These are phyloP conservation scores for Kodamaea jinghongensis DNA, from an alignment of 805 yeast genomes.

Conservation along the genomic window DNA sequence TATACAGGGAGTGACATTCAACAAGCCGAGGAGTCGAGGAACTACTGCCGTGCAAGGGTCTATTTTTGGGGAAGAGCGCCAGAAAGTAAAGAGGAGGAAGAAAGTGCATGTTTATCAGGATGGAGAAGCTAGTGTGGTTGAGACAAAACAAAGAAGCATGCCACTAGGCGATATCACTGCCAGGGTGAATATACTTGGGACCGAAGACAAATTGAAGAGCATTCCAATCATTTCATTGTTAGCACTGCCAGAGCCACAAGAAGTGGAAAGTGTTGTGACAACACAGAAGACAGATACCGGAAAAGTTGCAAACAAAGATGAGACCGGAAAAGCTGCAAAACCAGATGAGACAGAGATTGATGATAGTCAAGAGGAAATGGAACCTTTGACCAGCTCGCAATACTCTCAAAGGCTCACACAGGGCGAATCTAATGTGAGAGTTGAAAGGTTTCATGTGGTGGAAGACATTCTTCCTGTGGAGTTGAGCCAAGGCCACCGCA, in stretches of 20 bases:
- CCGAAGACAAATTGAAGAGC: neutral
- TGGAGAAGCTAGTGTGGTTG: neutral
- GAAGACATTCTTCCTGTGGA: too few relatives aligned
- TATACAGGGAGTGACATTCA: neutral
- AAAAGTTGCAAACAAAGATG: neutral
- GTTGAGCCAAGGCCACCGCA: too few relatives aligned
- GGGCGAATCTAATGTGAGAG: too few relatives aligned
- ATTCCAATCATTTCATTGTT: neutral
- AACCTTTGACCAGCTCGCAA: conserved; percentile 12
- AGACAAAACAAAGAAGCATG: neutral
- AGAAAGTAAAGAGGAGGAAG: conserved; percentile 2
- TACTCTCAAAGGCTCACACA: neutral
- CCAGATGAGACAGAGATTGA: conserved; percentile 9
- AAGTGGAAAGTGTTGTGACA: neutral
- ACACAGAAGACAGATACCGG: neutral
- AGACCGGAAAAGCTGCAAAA: neutral
- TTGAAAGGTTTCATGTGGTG: too few relatives aligned
- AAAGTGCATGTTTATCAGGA: conserved; percentile 7
- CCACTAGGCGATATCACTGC: neutral
- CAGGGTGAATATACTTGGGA: neutral
- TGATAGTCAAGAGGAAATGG: conserved; percentile 15
- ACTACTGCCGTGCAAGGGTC: neutral
- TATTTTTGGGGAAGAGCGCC: conserved; percentile 1
- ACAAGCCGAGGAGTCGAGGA: neutral
- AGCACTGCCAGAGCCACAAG: neutral